These are phyloP conservation scores for Capsella rubella DNA, from an alignment of 441 rosid genomes.

Conservation along the genomic window DNA sequence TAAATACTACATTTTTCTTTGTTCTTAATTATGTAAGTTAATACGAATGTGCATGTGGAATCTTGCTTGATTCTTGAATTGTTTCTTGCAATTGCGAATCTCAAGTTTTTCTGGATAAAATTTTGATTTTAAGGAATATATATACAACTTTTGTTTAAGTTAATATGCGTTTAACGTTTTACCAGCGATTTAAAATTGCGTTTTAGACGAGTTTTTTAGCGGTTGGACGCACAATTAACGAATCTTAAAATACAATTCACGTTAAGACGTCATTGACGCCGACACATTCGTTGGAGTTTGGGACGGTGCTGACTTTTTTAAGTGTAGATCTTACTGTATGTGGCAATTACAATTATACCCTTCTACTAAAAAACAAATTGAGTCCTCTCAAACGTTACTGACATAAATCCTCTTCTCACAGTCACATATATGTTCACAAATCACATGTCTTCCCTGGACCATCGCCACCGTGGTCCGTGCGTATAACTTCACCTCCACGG, in stretches of 20 bases:
- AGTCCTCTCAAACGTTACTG: neutral
- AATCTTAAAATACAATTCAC: neutral
- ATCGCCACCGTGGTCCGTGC: neutral
- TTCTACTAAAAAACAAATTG: neutral
- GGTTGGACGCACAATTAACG: neutral
- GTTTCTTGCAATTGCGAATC: constrained; percentile 3
- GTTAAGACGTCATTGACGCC: constrained; percentile 26
- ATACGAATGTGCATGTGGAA: constrained; percentile 1
- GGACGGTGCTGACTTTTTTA: constrained; percentile 8
- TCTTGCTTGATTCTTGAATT: neutral
- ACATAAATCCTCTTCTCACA: neutral
- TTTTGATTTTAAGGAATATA: neutral
- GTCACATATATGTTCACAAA: neutral
- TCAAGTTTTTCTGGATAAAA: neutral
- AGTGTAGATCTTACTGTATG: constrained; percentile 22
- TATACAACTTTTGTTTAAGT: neutral
- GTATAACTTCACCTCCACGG: neutral
- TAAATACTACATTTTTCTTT: constrained; percentile 10
- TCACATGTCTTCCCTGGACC: neutral
- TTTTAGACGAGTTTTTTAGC: neutral
- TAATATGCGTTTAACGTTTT: neutral
- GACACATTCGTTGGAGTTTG: constrained; percentile 30
- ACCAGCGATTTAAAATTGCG: constrained; percentile 10
- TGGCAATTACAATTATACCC: neutral
- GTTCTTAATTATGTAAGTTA: constrained; percentile 1